Conservation (phyloP, 768 basidiomycete species). For the Pleurotus salmoneostramineus region DNA sequence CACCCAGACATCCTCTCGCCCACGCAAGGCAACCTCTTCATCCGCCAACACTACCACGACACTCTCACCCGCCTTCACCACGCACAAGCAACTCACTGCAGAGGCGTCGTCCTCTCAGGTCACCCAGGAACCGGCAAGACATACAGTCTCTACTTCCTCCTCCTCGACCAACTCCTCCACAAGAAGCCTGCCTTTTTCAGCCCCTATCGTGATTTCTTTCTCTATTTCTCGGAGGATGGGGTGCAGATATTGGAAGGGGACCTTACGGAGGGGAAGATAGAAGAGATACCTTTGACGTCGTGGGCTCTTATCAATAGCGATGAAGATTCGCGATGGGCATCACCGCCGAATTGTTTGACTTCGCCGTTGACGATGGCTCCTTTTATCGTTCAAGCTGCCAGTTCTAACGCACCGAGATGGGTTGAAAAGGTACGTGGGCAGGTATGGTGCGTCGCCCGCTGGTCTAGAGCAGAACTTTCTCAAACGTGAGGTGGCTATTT, state of each 20-base stretch:
- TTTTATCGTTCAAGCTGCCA: neutral
- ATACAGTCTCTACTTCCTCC: neutral
- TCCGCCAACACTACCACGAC: neutral
- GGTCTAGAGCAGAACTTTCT: neutral
- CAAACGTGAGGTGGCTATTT: neutral
- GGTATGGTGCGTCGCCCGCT: neutral
- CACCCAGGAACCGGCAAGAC: neutral
- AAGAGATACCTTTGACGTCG: neutral
- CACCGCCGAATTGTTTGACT: no score
- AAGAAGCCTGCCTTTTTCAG: neutral
- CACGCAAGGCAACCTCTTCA: neutral
- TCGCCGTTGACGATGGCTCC: no score
- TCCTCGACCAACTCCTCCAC: neutral
- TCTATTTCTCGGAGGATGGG: neutral
- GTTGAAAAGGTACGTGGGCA: neutral
- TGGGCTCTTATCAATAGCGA: slow-evolving; percentile 1
- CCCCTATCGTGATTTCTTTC: neutral
- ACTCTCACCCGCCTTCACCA: neutral
- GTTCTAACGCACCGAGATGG: neutral
- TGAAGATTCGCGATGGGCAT: neutral
- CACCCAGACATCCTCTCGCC: neutral
- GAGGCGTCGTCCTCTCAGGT: neutral
- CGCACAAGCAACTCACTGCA: neutral
- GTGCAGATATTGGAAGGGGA: neutral
- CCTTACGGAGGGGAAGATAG: neutral